These are phyloP conservation scores for Eucalyptus pauciflora DNA, from an alignment of 345 rosid genomes.

Conservation along the genomic window DNA sequence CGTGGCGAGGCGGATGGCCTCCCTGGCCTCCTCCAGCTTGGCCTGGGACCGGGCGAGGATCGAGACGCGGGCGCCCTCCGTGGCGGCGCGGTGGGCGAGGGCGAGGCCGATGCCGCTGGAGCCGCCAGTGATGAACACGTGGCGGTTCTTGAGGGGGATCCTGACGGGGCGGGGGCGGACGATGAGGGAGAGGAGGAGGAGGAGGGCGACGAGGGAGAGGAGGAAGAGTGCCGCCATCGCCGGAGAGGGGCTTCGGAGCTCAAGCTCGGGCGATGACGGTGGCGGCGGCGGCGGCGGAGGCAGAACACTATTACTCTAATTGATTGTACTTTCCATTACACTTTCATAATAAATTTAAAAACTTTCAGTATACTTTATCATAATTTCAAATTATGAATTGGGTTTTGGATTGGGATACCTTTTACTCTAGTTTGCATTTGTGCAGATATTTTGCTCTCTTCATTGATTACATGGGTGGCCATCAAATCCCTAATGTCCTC, in stretches of 20 bases:
- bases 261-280: not conserved
- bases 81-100: constrained; percentile 65
- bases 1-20: constrained; percentile 45
- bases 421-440: not conserved
- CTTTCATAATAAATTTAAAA: too few species aligned
- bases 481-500: not conserved
- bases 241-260: not conserved
- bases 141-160: constrained; percentile 63
- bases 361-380: accelerated
- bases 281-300: accelerated
- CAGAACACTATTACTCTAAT: not conserved
- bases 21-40: constrained; percentile 62
- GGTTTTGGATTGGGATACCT: not conserved
- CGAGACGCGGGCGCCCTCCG: constrained; percentile 66
- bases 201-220: constrained; percentile 1
- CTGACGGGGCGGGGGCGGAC: constrained; percentile 46
- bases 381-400: too few species aligned
- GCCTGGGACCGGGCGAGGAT: constrained; percentile 50
- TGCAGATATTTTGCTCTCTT: not conserved
- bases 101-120: constrained; percentile 88
- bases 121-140: constrained; percentile 85
- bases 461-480: not conserved
- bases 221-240: not conserved
- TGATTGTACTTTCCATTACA: too few species aligned
- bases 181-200: constrained; percentile 28